A percentile compares a stretch with the other conserved stretches of the same genome.
Conservation (phyloP, 2,329 filamentous ascomycete genomes). For the Ophiostoma ulmi region DNA sequence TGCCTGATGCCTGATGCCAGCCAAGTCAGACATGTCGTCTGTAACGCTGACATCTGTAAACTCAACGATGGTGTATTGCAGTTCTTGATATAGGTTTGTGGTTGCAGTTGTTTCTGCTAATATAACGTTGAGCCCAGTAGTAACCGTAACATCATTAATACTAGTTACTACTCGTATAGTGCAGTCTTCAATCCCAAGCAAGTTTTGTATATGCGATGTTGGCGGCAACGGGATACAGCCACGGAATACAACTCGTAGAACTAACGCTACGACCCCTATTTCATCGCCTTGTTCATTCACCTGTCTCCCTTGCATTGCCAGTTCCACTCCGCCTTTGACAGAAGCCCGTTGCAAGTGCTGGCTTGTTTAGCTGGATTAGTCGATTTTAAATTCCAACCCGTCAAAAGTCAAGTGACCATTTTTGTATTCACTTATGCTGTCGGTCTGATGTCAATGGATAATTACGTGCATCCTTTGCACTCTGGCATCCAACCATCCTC, state of each 20-base stretch:
- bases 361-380: not conserved
- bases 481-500: not conserved
- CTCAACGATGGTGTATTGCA: not conserved
- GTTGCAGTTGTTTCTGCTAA: not conserved
- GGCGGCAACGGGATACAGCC: not conserved
- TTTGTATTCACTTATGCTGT: not conserved
- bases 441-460: not conserved
- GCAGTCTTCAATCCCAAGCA: not conserved
- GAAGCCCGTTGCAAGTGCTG: not conserved
- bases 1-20: not conserved
- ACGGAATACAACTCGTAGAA: not conserved
- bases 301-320: not conserved
- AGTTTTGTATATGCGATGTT: not conserved
- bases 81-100: not conserved
- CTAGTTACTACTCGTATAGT: not conserved
- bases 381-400: not conserved
- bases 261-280: constrained; percentile 3
- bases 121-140: not conserved
- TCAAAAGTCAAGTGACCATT: not conserved
- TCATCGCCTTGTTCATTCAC: not conserved
- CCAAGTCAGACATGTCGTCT: not conserved
- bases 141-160: not conserved
- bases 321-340: not conserved
- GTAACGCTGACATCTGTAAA: not conserved
- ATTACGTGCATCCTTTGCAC: constrained; percentile 7